Evolutionary conservation across 2,329 filamentous ascomycete genomes (phyloP), one percentile per base, ranked within the genome.

Genomic region (Sarocladium strictum): DNA sequence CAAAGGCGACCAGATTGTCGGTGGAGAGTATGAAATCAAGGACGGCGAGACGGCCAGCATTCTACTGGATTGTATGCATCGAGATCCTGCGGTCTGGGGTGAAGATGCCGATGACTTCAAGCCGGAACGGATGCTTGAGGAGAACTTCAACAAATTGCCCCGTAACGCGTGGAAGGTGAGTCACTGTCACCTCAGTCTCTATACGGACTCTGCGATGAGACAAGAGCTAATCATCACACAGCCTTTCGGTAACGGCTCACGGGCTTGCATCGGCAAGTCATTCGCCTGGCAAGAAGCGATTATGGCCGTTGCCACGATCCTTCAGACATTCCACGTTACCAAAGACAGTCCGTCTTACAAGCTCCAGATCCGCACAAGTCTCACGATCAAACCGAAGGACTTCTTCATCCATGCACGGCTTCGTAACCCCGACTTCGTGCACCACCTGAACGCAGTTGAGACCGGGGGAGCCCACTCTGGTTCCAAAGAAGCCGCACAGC

Each of bases 291-390:
- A 58, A 50, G 56, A 58, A 53, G 54, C 56, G 3, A 37, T 58
- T 4, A 50, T 58, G 7, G 54, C 55, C 33, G 55, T 58, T 47
- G 78, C 80, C 0, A 75, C 85, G 59, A 62, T 88, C 12, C 69
- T 89, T 53, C 85, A 87, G 61, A 86, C 83, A 59, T 88, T 89
- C 67, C 78, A 87, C 59, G 81, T 89, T 10, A 50, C 45, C 45
- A 50, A 50, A 21, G 79, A 79, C 37, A 79, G 90, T 57, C 78
- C 84, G 0, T 74, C 71, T 58, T 88, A 87, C 59, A 64, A 76
- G 35, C 66, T 87, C 14, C 63, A 76, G 54, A 69, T 83, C 58
- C 76, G 80, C 59, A 72, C 78, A 59, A 81, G 79, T 0, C 64
- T 87, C 32, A 86, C 83, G 0, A 71, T 85, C 61, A 87, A 86